Percentiles rank a stretch among this genome's conserved stretches.
These are phyloP conservation scores for Aspergillus sp. DNA, from an alignment of 2,329 filamentous ascomycete species.

Conservation along the genomic window DNA sequence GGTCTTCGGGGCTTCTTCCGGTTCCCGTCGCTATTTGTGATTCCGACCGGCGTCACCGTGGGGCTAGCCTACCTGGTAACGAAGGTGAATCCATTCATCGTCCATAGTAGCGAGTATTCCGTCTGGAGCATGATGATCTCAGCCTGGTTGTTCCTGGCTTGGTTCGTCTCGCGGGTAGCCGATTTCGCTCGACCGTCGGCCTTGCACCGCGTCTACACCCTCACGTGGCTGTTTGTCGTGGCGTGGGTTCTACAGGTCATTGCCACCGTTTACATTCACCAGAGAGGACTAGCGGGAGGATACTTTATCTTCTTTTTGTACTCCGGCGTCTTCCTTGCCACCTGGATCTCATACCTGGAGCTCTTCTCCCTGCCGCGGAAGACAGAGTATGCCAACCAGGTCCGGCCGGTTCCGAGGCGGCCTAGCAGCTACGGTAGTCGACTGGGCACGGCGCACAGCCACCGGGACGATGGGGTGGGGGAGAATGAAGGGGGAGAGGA, in stretches of 20 bases:
- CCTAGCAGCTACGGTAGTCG: slow-evolving; percentile 40
- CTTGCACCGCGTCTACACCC: slow-evolving; percentile 74
- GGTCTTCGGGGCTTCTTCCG: slow-evolving; percentile 83
- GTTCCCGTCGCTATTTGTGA: slow-evolving; percentile 71
- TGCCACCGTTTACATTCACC: slow-evolving; percentile 73
- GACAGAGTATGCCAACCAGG: slow-evolving; percentile 63
- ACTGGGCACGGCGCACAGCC: slow-evolving; percentile 43
- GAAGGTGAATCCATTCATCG: slow-evolving; percentile 83
- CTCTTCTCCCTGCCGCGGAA: slow-evolving; percentile 74
- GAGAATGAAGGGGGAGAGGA: slow-evolving; percentile 17
- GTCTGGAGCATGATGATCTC: slow-evolving; percentile 88
- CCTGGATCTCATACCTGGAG: slow-evolving; percentile 75
- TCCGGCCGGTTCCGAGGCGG: slow-evolving; percentile 45
- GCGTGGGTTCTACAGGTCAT: slow-evolving; percentile 72
- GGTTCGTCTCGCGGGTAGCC: slow-evolving; percentile 77
- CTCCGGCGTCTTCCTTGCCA: slow-evolving; percentile 69
- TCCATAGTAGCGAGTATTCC: slow-evolving; percentile 85
- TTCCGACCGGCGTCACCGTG: slow-evolving; percentile 68
- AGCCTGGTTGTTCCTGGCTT: slow-evolving; percentile 75
- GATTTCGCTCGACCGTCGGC: slow-evolving; percentile 81
- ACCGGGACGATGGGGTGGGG: slow-evolving; percentile 37
- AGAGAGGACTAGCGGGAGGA: slow-evolving; percentile 68
- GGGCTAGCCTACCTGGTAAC: slow-evolving; percentile 72
- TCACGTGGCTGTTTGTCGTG: slow-evolving; percentile 79
- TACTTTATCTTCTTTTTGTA: slow-evolving; percentile 84